A percentile compares a stretch with the other conserved stretches of the same genome.
Evolutionary conservation across 495 filamentous ascomycete genomes (phyloP).

Genomic region (Penicillium simplicissimum): DNA sequence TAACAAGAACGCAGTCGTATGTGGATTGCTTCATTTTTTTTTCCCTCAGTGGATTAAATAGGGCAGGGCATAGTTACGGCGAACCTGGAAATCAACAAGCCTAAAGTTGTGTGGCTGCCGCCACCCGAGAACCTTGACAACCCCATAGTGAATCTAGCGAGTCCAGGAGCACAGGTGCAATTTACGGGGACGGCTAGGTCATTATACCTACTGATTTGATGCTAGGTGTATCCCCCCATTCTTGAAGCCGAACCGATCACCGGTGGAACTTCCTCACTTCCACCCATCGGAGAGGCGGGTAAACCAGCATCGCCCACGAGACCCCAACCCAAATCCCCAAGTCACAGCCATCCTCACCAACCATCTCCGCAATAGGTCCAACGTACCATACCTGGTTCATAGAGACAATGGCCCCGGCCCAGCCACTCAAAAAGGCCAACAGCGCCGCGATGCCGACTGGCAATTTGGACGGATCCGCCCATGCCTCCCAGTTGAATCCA

Average conservation of each 20-base stretch:
- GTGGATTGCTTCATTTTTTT: too few species aligned
- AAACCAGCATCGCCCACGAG: constrained; percentile 47
- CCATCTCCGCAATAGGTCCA: constrained; percentile 54
- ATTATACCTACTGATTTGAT: too few species aligned
- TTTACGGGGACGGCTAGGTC: too few species aligned
- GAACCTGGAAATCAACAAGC: too few species aligned
- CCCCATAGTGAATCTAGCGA: too few species aligned
- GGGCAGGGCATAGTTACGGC: too few species aligned
- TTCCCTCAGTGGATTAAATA: too few species aligned
- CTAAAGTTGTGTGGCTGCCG: too few species aligned
- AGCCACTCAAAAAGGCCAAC: constrained; percentile 59
- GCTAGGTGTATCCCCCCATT: too few species aligned
- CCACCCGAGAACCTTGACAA: too few species aligned
- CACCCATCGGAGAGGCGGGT: constrained; percentile 46
- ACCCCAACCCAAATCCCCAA: constrained; percentile 52
- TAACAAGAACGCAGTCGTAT: too few species aligned
- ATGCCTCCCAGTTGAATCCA: constrained; percentile 58
- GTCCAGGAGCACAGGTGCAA: too few species aligned
- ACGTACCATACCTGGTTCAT: constrained; percentile 63
- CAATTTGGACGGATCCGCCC: constrained; percentile 51
- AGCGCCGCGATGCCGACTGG: constrained; percentile 61
- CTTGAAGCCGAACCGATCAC: neutral
- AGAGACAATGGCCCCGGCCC: constrained; percentile 61
- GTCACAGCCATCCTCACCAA: constrained; percentile 27
- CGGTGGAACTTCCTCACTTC: constrained; percentile 44